phyloP scores from a whole-genome alignment of 2,329 filamentous ascomycete species.

The Laburnicola sp. region DNA sequence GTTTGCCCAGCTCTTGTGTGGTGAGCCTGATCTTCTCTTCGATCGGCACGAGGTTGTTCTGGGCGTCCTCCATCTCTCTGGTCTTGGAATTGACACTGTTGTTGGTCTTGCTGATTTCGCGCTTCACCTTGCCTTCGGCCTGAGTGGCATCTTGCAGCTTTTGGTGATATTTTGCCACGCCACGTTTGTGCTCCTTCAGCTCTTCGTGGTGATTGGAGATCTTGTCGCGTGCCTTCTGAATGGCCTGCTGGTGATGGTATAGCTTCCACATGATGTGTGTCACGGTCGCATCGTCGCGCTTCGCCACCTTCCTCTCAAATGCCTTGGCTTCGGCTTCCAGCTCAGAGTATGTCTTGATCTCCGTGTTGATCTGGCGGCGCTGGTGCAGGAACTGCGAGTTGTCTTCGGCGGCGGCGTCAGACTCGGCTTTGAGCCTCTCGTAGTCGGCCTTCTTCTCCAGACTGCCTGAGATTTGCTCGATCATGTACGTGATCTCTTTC shows the following conservation, averaged over 20 bases:
- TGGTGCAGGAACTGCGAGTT: conserved; percentile 86
- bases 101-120: conserved; percentile 80
- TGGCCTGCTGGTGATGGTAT: conserved; percentile 89
- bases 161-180: conserved; percentile 80
- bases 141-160: conserved; percentile 79
- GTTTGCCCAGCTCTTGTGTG: conserved; percentile 68
- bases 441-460: conserved; percentile 94
- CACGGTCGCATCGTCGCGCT: conserved; percentile 87
- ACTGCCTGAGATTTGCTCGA: conserved; percentile 97
- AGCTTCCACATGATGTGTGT: conserved; percentile 96
- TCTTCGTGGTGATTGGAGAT: conserved; percentile 95
- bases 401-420: conserved; percentile 84
- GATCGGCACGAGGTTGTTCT: conserved; percentile 83
- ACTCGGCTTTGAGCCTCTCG: conserved; percentile 82
- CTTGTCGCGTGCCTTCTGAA: conserved; percentile 86
- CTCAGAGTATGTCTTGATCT: conserved; percentile 96
- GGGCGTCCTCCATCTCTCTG: conserved; percentile 81
- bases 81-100: conserved; percentile 83
- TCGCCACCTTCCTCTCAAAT: conserved; percentile 86
- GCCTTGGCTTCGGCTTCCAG: conserved; percentile 95
- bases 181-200: conserved; percentile 86
- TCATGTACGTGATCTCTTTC: conserved; percentile 87
- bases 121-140: conserved; percentile 76
- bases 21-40: conserved; percentile 86
- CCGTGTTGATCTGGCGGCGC: conserved; percentile 91